Conservation (phyloP, 805 yeast species). For the Priceomyces haplophilus region DNA sequence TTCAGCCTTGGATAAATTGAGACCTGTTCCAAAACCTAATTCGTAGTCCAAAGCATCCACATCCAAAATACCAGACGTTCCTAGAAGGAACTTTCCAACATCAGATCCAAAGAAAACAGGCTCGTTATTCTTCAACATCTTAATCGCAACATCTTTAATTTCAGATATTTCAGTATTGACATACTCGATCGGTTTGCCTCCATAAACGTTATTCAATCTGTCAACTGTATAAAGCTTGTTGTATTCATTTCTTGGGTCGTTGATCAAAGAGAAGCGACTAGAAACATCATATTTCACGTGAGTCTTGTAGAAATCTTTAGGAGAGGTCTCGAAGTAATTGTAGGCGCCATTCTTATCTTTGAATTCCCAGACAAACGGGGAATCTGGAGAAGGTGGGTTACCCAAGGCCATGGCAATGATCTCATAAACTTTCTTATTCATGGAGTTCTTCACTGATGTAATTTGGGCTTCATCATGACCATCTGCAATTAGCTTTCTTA, state of each 20-base stretch:
- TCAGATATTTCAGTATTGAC: constrained; percentile 61
- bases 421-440: constrained; percentile 63
- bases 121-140: constrained; percentile 67
- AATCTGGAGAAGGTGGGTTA: constrained; percentile 71
- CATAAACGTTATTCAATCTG: constrained; percentile 68
- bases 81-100: constrained; percentile 69
- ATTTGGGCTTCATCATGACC: constrained; percentile 41
- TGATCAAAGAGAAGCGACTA: constrained; percentile 61
- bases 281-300: constrained; percentile 52
- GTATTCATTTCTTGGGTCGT: constrained; percentile 79
- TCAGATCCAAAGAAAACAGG: constrained; percentile 88
- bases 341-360: constrained; percentile 66
- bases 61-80: constrained; percentile 72
- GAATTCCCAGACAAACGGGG: constrained; percentile 71
- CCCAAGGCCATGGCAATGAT: constrained; percentile 69
- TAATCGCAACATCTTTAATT: constrained; percentile 59
- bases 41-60: constrained; percentile 64
- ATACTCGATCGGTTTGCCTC: constrained; percentile 68
- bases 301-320: constrained; percentile 58
- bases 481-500: constrained; percentile 51
- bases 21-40: constrained; percentile 51
- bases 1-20: constrained; percentile 57
- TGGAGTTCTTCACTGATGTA: constrained; percentile 27
- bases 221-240: constrained; percentile 66
- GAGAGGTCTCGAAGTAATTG: constrained; percentile 54